Evolutionary conservation across 805 yeast genomes (phyloP).

Genomic region (Scheffersomyces coipomensis): DNA sequence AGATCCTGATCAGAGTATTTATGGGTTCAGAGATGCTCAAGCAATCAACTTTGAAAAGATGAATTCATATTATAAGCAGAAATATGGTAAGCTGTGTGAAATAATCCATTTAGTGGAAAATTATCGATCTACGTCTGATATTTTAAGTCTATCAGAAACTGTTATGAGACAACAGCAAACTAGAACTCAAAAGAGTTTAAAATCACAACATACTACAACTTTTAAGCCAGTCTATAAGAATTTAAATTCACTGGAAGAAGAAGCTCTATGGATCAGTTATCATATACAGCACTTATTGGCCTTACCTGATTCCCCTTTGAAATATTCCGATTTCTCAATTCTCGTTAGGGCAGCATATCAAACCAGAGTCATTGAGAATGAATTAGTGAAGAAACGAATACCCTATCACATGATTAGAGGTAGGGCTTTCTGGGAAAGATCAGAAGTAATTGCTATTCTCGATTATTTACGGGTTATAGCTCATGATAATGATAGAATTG

Average conservation of each 20-base stretch:
- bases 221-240: conserved; percentile 48
- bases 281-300: conserved; percentile 51
- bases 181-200: conserved; percentile 42
- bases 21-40: conserved; percentile 82
- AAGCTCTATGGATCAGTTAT: conserved; percentile 57
- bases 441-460: conserved; percentile 61
- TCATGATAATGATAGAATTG: conserved; percentile 57
- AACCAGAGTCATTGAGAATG: conserved; percentile 64
- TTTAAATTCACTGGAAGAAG: conserved; percentile 44
- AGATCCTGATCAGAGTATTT: conserved; percentile 94
- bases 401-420: conserved; percentile 75
- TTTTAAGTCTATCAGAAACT: conserved; percentile 61
- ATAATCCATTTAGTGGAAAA: conserved; percentile 58
- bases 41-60: conserved; percentile 62
- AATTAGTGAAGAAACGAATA: conserved; percentile 50
- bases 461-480: conserved; percentile 65
- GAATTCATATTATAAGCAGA: conserved; percentile 37
- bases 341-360: conserved; percentile 65
- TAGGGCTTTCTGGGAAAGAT: conserved; percentile 73
- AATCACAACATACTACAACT: conserved; percentile 43
- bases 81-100: conserved; percentile 13
- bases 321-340: conserved; percentile 65
- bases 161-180: conserved; percentile 64
- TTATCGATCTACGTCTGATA: conserved; percentile 74
- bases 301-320: conserved; percentile 42